Percentiles rank a stretch among this genome's conserved stretches.
Evolutionary conservation across 2,329 filamentous ascomycete genomes (phyloP).

Genomic region (Talaromyces sp.): DNA sequence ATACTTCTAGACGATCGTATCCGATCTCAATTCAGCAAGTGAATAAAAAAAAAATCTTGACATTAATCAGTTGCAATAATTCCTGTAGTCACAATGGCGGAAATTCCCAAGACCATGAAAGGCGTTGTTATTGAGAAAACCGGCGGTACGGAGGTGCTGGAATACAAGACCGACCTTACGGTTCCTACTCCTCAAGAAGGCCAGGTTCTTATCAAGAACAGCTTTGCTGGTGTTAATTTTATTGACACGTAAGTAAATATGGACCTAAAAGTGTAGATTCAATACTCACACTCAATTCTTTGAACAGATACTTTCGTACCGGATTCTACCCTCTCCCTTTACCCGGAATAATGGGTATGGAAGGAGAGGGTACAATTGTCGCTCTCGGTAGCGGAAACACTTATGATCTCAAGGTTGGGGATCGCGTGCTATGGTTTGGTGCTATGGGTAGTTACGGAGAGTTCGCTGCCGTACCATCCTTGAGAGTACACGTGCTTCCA

Average conservation of each 20-base stretch:
- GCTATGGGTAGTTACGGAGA: constrained; percentile 51
- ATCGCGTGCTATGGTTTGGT: constrained; percentile 65
- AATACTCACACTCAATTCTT: not conserved
- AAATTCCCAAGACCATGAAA: constrained; percentile 61
- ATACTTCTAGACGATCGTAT: not conserved
- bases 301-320: constrained; percentile 64
- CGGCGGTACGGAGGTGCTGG: constrained; percentile 65
- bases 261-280: not conserved
- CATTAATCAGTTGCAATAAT: not conserved
- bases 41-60: not conserved
- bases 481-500: constrained; percentile 58
- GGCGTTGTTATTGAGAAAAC: constrained; percentile 66
- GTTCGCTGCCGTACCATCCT: constrained; percentile 50
- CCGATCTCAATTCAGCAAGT: not conserved
- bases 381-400: constrained; percentile 51
- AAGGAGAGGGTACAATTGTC: constrained; percentile 67
- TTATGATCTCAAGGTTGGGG: constrained; percentile 55
- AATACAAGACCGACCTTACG: constrained; percentile 66
- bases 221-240: constrained; percentile 72
- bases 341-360: constrained; percentile 70
- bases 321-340: constrained; percentile 68
- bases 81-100: not conserved
- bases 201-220: constrained; percentile 72
- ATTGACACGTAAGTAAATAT: constrained; percentile 60
- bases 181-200: constrained; percentile 62